A percentile compares a stretch with the other conserved stretches of the same genome.
These are phyloP conservation scores for Geosmithia flava DNA, from an alignment of 2,329 filamentous ascomycete genomes.

Conservation along the genomic window DNA sequence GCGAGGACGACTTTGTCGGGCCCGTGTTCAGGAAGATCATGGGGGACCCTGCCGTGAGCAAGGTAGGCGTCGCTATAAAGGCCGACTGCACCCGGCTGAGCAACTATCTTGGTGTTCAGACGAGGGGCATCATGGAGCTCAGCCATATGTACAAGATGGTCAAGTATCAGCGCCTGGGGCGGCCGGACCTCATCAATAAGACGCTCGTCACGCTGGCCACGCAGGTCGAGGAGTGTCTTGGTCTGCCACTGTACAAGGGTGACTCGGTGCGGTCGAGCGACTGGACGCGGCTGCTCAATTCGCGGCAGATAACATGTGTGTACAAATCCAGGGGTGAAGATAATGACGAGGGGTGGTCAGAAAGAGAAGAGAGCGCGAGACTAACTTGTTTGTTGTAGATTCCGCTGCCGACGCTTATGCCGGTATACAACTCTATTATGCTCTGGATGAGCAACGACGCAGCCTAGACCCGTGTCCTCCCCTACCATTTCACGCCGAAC, in stretches of 20 bases:
- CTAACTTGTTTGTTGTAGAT: slow-evolving; percentile 31
- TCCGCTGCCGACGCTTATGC: slow-evolving; percentile 79
- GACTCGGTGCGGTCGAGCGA: slow-evolving; percentile 56
- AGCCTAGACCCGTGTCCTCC: slow-evolving; percentile 58
- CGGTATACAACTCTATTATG: slow-evolving; percentile 58
- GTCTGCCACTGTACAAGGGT: slow-evolving; percentile 66
- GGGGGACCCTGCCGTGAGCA: slow-evolving; percentile 56
- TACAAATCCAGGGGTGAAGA: slow-evolving; percentile 7
- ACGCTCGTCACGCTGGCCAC: slow-evolving; percentile 50
- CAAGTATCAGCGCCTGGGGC: slow-evolving; percentile 43
- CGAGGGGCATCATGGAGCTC: slow-evolving; percentile 63
- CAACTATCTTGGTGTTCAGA: slow-evolving; percentile 51
- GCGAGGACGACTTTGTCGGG: slow-evolving; percentile 44
- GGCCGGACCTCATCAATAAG: slow-evolving; percentile 50
- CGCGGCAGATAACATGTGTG: slow-evolving; percentile 60
- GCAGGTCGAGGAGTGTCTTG: slow-evolving; percentile 60
- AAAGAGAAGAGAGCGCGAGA: neutral
- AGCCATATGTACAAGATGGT: slow-evolving; percentile 73
- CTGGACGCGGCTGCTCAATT: slow-evolving; percentile 54
- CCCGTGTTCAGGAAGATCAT: slow-evolving; percentile 61
- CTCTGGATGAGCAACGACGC: slow-evolving; percentile 56
- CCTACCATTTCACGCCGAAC: slow-evolving; percentile 55
- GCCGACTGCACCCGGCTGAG: slow-evolving; percentile 58
- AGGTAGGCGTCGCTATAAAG: slow-evolving; percentile 65
- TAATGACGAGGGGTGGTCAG: neutral